Evolutionary conservation across 495 filamentous ascomycete species (phyloP), one percentile per base, ranked within the genome.

Genomic region (Lasiosphaeria miniovina): DNA sequence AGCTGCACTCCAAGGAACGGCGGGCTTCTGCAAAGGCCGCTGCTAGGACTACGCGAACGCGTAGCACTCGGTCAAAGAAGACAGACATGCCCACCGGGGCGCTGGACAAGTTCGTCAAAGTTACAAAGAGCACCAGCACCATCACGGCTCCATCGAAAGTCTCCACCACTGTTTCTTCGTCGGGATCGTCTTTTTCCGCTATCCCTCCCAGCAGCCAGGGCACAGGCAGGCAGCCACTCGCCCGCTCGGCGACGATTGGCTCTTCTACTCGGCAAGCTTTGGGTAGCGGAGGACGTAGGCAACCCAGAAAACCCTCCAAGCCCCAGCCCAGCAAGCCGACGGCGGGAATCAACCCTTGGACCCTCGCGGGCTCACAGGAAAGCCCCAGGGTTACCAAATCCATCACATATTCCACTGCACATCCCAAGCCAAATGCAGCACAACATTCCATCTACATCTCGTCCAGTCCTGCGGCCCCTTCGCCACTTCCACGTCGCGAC

Each of bases 1-100:
- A 83, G 41, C 72, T 76, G 52, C 74, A 82, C 54, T 73, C 78
- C 12, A 88, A 82, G 63, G 59, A 57, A 43, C 24, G 51, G 8
- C 59, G 57, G 49, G 56, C 55, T 49, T 57, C 66, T 7, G 49
- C 69, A 4, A 74, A 73, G 60, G 48, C 65, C 4, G 32, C 69
- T 9, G 45, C 17, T 49, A 56, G 36, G 9, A 36, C 52, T 5
- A 71, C 56, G 54, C 62, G 62, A 51, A 57, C 58, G 6, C 69
- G 24, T 2, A 24, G 24, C 24, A 24, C 24, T 24, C 24, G 63
- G 45, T 49, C 63, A 6, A 75, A 72, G 57, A 49, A 53, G 49
- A 50, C 40, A 9, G 68, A 58, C n/a, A 68, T 70, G 61, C 57
- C 65, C 0, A 50, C 64, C 11, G 68, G 68, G 3, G 61, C 69